Evolutionary conservation across 2,329 filamentous ascomycete genomes (phyloP).

Genomic region (Phialophora macrospora): DNA sequence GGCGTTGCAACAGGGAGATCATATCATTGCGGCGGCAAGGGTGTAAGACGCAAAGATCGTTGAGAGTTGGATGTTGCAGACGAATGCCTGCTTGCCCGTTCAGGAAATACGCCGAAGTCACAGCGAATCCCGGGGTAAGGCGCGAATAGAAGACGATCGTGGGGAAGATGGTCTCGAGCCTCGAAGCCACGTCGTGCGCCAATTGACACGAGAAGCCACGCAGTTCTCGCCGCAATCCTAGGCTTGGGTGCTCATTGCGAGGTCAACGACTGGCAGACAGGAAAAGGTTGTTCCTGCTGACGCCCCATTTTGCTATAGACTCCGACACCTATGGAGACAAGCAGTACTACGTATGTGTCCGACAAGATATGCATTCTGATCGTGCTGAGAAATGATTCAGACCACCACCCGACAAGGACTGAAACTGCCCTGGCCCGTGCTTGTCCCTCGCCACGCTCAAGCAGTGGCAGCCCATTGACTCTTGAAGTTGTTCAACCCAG

Average conservation of each 20-base stretch:
- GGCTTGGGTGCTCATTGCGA: neutral
- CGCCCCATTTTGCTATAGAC: neutral
- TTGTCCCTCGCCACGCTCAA: constrained; percentile 10
- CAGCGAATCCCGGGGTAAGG: constrained; percentile 9
- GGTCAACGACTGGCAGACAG: neutral
- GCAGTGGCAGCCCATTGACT: constrained; percentile 53
- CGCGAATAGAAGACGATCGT: neutral
- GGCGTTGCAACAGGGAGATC: neutral
- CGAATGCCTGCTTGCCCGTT: neutral
- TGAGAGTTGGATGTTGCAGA: neutral
- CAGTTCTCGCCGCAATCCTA: neutral
- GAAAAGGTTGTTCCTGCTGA: neutral
- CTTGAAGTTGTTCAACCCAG: constrained; percentile 52
- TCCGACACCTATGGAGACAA: constrained; percentile 10
- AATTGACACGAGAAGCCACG: neutral
- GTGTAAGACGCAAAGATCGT: neutral
- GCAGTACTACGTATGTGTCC: neutral
- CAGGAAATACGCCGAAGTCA: constrained; percentile 17
- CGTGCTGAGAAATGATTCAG: constrained; percentile 1
- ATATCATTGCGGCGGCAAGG: neutral
- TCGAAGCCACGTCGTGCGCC: neutral
- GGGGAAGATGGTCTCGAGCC: neutral
- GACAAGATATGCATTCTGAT: neutral
- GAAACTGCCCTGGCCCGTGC: neutral
- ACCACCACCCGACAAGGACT: neutral